phyloP scores from a whole-genome alignment of 2,329 filamentous ascomycete species.

The Xylariaceae sp. region DNA sequence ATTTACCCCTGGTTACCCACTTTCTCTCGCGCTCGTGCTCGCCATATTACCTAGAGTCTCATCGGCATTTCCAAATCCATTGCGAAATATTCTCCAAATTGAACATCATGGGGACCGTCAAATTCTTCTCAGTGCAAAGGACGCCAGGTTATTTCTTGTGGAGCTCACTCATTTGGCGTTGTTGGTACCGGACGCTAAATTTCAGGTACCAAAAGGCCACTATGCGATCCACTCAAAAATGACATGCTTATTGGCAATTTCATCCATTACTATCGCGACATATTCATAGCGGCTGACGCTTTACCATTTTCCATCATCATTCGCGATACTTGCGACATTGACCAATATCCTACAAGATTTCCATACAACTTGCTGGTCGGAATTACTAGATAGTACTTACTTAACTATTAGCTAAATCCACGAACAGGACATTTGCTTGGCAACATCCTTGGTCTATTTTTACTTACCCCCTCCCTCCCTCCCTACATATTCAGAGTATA shows the following conservation, averaged over 20 bases:
- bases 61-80: slow-evolving; percentile 14
- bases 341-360: neutral
- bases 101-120: slow-evolving; percentile 8
- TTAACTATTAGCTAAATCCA: slow-evolving; percentile 30
- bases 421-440: slow-evolving; percentile 5
- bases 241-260: slow-evolving; percentile 11
- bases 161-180: slow-evolving; percentile 4
- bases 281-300: slow-evolving; percentile 7
- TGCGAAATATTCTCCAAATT: slow-evolving; percentile 23
- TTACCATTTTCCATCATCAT: slow-evolving; percentile 19
- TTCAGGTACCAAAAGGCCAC: slow-evolving; percentile 3
- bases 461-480: neutral
- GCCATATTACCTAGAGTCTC: slow-evolving; percentile 6
- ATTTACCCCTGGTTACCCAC: slow-evolving; percentile 22
- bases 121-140: slow-evolving; percentile 4
- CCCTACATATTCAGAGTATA: neutral
- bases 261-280: slow-evolving; percentile 17
- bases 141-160: neutral
- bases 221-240: slow-evolving; percentile 1
- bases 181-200: no score
- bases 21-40: slow-evolving; percentile 4
- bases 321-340: slow-evolving; percentile 22
- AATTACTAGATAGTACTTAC: slow-evolving; percentile 14
- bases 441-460: slow-evolving; percentile 1
- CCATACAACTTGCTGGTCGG: slow-evolving; percentile 4